These are phyloP conservation scores for Calonectria pseudoturangicola DNA, from an alignment of 2,329 filamentous ascomycete species.

Conservation along the genomic window DNA sequence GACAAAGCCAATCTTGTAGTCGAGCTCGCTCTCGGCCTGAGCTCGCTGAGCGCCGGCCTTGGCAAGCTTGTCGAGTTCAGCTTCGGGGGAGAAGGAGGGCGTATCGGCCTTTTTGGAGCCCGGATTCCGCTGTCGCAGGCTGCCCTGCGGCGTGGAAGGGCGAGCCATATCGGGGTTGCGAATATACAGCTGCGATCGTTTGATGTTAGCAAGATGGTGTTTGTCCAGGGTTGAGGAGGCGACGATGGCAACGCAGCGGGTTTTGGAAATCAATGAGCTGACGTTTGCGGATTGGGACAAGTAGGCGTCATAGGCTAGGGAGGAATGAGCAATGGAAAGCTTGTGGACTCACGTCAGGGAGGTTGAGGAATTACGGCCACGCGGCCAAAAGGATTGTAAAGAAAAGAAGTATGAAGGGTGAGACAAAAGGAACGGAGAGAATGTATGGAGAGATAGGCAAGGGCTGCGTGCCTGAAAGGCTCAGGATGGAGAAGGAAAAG, in stretches of 20 bases:
- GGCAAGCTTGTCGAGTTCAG: slow-evolving; percentile 71
- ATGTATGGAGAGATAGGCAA: slow-evolving; percentile 42
- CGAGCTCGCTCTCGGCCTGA: slow-evolving; percentile 78
- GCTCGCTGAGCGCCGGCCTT: slow-evolving; percentile 60
- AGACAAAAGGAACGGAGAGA: slow-evolving; percentile 51
- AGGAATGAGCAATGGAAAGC: slow-evolving; percentile 29
- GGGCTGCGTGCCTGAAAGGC: slow-evolving; percentile 47
- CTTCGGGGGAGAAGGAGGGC: slow-evolving; percentile 62
- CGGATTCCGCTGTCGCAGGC: slow-evolving; percentile 76
- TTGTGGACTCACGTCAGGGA: slow-evolving; percentile 50
- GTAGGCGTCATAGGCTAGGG: slow-evolving; percentile 31
- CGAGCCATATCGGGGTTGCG: slow-evolving; percentile 65
- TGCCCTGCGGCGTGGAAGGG: slow-evolving; percentile 72
- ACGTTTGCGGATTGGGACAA: slow-evolving; percentile 27
- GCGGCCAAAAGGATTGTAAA: slow-evolving; percentile 37
- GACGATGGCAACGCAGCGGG: slow-evolving; percentile 3
- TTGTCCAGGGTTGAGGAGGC: background rate
- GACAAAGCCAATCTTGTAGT: slow-evolving; percentile 86
- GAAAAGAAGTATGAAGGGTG: slow-evolving; percentile 44
- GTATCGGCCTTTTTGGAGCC: slow-evolving; percentile 68
- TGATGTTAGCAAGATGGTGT: slow-evolving; percentile 40
- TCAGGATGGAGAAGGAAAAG: slow-evolving; percentile 32
- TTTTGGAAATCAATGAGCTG: slow-evolving; percentile 25
- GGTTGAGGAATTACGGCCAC: slow-evolving; percentile 41
- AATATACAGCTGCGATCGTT: slow-evolving; percentile 39